Evolutionary conservation across 768 basidiomycete species (phyloP).

Genomic region (Hemileccinum rubropunctum): DNA sequence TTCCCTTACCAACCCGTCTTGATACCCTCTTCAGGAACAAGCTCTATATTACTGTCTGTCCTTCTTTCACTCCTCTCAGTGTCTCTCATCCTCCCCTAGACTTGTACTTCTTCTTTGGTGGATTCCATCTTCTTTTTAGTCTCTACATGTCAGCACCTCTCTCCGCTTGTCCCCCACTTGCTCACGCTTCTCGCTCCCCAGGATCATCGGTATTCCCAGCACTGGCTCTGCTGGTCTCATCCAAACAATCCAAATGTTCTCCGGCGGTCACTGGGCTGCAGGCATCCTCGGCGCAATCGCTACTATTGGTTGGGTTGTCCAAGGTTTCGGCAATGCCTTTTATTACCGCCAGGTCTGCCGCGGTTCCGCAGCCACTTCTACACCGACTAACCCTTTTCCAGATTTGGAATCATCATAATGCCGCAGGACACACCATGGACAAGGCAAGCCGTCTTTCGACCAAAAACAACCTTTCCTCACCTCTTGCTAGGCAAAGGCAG

Average conservation of each 20-base stretch:
- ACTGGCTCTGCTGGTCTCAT: conserved; percentile 96
- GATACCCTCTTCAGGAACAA: conserved; percentile 65
- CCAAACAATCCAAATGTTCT: conserved; percentile 83
- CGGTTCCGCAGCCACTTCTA: conserved; percentile 11
- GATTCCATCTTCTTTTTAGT: conserved; percentile 91
- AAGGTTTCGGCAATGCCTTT: conserved; percentile 77
- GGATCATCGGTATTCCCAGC: conserved; percentile 93
- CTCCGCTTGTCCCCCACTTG: conserved; percentile 1
- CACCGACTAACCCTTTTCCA: conserved; percentile 26
- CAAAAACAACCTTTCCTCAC: conserved; percentile 5
- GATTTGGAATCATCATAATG: conserved; percentile 77
- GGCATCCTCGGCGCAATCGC: conserved; percentile 80
- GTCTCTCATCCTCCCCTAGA: conserved; percentile 46
- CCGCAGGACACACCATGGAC: conserved; percentile 85
- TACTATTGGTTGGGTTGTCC: conserved; percentile 83
- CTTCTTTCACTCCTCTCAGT: conserved; percentile 3
- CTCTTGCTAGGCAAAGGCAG: conserved; percentile 66
- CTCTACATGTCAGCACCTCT: conserved; percentile 72
- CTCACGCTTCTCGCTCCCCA: conserved; percentile 35
- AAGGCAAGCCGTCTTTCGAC: conserved; percentile 49
- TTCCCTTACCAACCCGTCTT: conserved; percentile 26
- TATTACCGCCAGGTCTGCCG: conserved; percentile 72
- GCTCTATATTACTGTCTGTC: conserved; percentile 86
- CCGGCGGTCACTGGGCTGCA: conserved; percentile 66
- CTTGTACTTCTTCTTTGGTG: conserved; percentile 94